A percentile compares a stretch with the other conserved stretches of the same genome.
These are phyloP conservation scores for Backusella westeae DNA, from an alignment of 192 early-diverging fungal genomes.

Conservation along the genomic window DNA sequence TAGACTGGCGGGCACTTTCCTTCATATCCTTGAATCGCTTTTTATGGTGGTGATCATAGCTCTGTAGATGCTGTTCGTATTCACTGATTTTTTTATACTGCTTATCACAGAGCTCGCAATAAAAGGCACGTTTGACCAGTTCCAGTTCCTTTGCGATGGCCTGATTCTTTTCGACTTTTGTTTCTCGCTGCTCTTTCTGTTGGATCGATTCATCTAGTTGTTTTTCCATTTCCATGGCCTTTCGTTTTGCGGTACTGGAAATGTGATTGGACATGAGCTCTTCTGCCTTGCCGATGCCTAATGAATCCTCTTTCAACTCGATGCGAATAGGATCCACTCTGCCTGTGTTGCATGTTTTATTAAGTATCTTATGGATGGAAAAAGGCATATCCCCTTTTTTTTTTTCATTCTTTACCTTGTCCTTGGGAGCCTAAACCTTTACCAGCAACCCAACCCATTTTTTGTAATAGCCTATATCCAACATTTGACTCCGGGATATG, in stretches of 20 bases:
- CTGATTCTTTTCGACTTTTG: constrained; percentile 45
- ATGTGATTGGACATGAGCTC: constrained; percentile 53
- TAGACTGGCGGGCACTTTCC: constrained; percentile 44
- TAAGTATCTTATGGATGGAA: neutral
- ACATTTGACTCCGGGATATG: constrained; percentile 60
- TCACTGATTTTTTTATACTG: constrained; percentile 76
- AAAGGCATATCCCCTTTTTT: neutral
- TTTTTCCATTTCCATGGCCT: constrained; percentile 62
- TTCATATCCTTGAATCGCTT: constrained; percentile 83
- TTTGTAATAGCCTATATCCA: constrained; percentile 64
- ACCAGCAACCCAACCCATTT: constrained; percentile 72
- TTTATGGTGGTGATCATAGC: constrained; percentile 79
- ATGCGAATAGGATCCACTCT: constrained; percentile 71
- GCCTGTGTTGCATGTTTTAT: constrained; percentile 36
- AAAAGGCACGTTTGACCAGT: constrained; percentile 72
- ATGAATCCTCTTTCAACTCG: constrained; percentile 55
- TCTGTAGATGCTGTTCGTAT: constrained; percentile 73
- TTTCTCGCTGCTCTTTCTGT: constrained; percentile 53
- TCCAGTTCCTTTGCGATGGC: constrained; percentile 53
- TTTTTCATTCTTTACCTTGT: constrained; percentile 42
- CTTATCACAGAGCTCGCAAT: constrained; percentile 77
- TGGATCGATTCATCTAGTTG: constrained; percentile 65
- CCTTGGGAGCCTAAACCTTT: constrained; percentile 54
- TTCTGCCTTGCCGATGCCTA: constrained; percentile 66
- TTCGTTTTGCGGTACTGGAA: constrained; percentile 58